Evolutionary conservation across 2,329 filamentous ascomycete genomes (phyloP), one percentile per base, ranked within the genome.

Genomic region (Sarocladiaceae sp.): DNA sequence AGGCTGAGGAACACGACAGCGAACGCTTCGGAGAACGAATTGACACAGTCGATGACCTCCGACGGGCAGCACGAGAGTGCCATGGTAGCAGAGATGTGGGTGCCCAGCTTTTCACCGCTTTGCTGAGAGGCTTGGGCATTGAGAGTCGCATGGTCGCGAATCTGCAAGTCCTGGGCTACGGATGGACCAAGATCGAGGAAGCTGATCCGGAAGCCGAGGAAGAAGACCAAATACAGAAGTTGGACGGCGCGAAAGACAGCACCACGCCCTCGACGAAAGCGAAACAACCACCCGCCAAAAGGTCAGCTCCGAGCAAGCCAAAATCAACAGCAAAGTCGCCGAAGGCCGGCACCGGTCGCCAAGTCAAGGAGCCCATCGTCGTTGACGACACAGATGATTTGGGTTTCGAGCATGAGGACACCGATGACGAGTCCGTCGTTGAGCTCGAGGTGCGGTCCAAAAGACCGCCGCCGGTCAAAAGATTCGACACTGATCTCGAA

Each of bases 101-200:
- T 0, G 83, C 87, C 0, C 90, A 97, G 57, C 72, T 98, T 0
- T 97, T 97, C 51, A 94, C 88, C 0, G 87, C 88, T 3, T 66
- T 98, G 6, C 61, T 96, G 18, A 75, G 93, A 51, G 88, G 82
- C 1, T 59, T 97, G 10, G 87, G 87, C 0, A 68, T 97, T 2
- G 88, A 96, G 55, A 80, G 88, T 10, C 77, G 91, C 23, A 76
- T 97, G 71, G 80, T 97, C 3, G 82, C 83, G 9, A 96, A 81
- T 57, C 60, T 98, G 32, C 93, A 97, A 58, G 84, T 89, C 1
- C 66, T 88, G 18, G 93, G 93, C 0, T 95, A 94, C 61, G 89
- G 89, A 2, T 97, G 88, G 82, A 94, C 80, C 48, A 94, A 91
- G 60, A 66, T 75, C 10, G 93, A 98, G 62, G 86, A 93, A 43